Percentiles rank a stretch among this genome's conserved stretches.
phyloP scores from a whole-genome alignment of 768 basidiomycete species.

The Suillus tomentosus region DNA sequence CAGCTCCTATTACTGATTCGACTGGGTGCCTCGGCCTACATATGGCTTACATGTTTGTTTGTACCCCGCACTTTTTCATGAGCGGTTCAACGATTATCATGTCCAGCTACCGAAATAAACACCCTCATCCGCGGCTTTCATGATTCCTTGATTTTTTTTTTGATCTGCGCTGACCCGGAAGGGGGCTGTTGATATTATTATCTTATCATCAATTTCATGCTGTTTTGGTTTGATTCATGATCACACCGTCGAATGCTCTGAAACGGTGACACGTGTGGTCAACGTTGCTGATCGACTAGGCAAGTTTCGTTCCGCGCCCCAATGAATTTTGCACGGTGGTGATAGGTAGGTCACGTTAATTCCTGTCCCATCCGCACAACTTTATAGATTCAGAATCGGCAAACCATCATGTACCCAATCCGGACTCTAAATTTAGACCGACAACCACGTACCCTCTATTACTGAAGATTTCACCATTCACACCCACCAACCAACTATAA shows the following conservation, averaged over 20 bases:
- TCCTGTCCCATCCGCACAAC: not conserved
- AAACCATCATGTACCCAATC: not conserved
- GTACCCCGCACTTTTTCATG: not conserved
- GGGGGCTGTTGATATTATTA: not conserved
- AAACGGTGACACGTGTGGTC: not conserved
- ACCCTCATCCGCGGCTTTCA: not conserved
- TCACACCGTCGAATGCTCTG: not conserved
- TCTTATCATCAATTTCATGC: not conserved
- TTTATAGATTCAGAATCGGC: not conserved
- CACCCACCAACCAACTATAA: not conserved
- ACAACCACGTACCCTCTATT: not conserved
- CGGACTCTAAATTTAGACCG: constrained; percentile 4
- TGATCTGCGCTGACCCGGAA: not conserved
- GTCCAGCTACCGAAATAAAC: not conserved
- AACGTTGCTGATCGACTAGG: not conserved
- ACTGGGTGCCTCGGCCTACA: not conserved
- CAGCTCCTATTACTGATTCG: constrained; percentile 46
- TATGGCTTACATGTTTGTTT: not conserved
- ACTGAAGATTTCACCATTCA: constrained; percentile 3
- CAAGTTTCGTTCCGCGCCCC: not conserved
- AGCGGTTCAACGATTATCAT: not conserved
- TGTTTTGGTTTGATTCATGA: not conserved
- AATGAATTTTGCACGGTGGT: not conserved
- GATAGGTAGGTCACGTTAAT: not conserved
- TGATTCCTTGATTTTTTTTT: not conserved